Percentiles rank a stretch among this genome's conserved stretches.
Evolutionary conservation across 202 grass and related monocot species (phyloP).

Genomic region (Zizania palustris): DNA sequence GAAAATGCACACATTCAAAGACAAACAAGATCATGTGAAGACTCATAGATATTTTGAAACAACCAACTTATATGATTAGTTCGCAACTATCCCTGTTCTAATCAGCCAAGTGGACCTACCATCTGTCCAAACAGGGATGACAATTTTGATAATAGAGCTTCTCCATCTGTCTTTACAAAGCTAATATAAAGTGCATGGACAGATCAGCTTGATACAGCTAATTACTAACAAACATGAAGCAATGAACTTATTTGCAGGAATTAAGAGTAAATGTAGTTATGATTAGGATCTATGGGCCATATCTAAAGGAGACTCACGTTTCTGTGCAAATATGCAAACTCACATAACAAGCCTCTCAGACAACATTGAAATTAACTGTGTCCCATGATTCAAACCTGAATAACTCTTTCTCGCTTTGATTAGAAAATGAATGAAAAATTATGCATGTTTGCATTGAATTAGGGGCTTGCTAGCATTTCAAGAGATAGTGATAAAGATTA

Average conservation of each 20-base stretch:
- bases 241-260: neutral
- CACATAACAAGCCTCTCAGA: neutral
- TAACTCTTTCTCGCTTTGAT: neutral
- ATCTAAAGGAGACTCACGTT: neutral
- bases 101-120: neutral
- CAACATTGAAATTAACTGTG: neutral
- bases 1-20: neutral
- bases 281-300: neutral
- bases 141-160: neutral
- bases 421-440: neutral
- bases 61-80: neutral
- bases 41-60: neutral
- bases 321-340: constrained; percentile 1
- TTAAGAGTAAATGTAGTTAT: neutral
- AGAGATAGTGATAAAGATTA: neutral
- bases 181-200: neutral
- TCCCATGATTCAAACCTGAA: neutral
- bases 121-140: neutral
- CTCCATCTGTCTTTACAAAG: neutral
- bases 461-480: neutral
- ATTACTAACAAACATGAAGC: neutral
- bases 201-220: neutral
- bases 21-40: neutral
- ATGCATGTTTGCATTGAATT: neutral
- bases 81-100: neutral